Evolutionary conservation across 1,284 basidiomycete genomes (phyloP).

Genomic region (Exobasidium rhododendri): DNA sequence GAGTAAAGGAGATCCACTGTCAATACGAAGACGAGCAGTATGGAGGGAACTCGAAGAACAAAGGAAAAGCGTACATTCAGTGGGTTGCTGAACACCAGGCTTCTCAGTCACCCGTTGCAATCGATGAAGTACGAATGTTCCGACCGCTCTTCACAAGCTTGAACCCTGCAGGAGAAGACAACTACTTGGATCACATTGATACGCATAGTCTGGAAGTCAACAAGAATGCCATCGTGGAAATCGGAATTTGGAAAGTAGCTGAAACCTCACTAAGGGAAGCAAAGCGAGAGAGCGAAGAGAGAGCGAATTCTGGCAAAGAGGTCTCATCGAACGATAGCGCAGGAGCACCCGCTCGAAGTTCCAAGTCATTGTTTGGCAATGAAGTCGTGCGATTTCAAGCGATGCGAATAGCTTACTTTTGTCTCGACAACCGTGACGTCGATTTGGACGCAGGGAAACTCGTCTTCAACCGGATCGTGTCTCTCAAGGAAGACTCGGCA

Average conservation of each 20-base stretch:
- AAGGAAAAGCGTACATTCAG: constrained; percentile 94
- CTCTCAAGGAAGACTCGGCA: constrained; percentile 91
- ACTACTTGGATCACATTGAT: constrained; percentile 76
- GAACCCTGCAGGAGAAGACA: constrained; percentile 71
- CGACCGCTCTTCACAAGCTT: constrained; percentile 90
- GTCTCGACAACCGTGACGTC: constrained; percentile 66
- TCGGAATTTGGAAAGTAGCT: constrained; percentile 82
- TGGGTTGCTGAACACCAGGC: constrained; percentile 87
- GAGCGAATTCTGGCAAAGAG: constrained; percentile 58
- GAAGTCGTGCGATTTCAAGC: constrained; percentile 97
- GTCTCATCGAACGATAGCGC: constrained; percentile 16
- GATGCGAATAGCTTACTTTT: constrained; percentile 90
- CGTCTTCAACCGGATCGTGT: constrained; percentile 88
- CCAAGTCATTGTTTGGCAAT: constrained; percentile 79
- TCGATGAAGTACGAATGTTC: constrained; percentile 90
- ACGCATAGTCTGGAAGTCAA: constrained; percentile 74
- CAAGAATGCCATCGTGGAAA: constrained; percentile 77
- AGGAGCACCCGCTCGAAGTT: constrained; percentile 57
- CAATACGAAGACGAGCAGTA: constrained; percentile 63
- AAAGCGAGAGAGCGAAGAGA: constrained; percentile 63
- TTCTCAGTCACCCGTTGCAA: constrained; percentile 70
- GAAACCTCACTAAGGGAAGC: constrained; percentile 69
- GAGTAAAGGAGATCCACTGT: constrained; percentile 71
- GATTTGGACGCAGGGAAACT: constrained; percentile 67
- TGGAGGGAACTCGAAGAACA: constrained; percentile 60